A percentile compares a stretch with the other conserved stretches of the same genome.
phyloP scores from a whole-genome alignment of 2,329 filamentous ascomycete genomes.

The Didymellaceae sp. region DNA sequence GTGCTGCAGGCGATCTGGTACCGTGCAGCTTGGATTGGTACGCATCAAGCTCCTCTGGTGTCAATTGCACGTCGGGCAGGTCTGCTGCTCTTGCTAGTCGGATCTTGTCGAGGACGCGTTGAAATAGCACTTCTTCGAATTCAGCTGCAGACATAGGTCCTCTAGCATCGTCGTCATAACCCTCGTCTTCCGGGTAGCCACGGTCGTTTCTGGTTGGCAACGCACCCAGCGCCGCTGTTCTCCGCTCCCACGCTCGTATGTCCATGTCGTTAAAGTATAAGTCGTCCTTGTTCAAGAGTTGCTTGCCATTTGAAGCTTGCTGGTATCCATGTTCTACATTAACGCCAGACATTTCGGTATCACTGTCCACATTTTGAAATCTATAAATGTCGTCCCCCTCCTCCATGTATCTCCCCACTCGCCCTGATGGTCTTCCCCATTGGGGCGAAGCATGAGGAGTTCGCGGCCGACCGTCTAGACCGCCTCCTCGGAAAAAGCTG shows the following conservation, averaged over 20 bases:
- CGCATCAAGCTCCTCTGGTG: conserved; percentile 78
- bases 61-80: conserved; percentile 79
- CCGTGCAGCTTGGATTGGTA: conserved; percentile 73
- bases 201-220: conserved; percentile 58
- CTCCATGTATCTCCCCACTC: conserved; percentile 57
- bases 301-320: conserved; percentile 32
- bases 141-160: conserved; percentile 46
- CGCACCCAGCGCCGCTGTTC: conserved; percentile 55
- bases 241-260: conserved; percentile 49
- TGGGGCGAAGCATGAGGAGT: conserved; percentile 89
- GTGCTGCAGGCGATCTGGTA: conserved; percentile 36
- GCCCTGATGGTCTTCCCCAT: conserved; percentile 99
- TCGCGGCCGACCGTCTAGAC: conserved; percentile 99
- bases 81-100: conserved; percentile 77
- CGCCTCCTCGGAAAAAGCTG: conserved; percentile 99
- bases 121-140: conserved; percentile 78
- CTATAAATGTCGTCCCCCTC: conserved; percentile 55
- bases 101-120: conserved; percentile 81
- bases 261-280: conserved; percentile 58
- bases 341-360: conserved; percentile 57
- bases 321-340: conserved; percentile 49
- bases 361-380: conserved; percentile 71
- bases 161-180: conserved; percentile 50
- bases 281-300: conserved; percentile 51
- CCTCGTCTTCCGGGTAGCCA: conserved; percentile 60